These are phyloP conservation scores for Metschnikowia borealis DNA, from an alignment of 805 yeast species.

Conservation along the genomic window DNA sequence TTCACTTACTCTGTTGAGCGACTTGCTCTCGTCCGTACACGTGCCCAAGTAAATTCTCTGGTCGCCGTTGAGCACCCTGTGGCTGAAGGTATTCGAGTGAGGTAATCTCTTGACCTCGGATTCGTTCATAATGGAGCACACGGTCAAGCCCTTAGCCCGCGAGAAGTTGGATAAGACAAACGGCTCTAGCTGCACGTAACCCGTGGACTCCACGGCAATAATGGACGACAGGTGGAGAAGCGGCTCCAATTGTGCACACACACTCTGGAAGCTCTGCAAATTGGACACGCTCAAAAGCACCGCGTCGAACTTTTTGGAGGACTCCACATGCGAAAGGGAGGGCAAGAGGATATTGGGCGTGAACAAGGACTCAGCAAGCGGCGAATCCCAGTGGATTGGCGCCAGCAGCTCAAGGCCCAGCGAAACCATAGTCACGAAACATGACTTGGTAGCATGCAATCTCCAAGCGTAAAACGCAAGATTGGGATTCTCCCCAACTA, in stretches of 20 bases:
- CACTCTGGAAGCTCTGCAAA: conserved; percentile 37
- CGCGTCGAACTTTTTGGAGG: conserved; percentile 26
- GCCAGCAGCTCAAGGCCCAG: conserved; percentile 19
- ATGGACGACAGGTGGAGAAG: conserved; percentile 39
- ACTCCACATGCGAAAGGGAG: conserved; percentile 14
- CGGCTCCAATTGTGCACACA: conserved; percentile 23
- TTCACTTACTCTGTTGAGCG: conserved; percentile 9
- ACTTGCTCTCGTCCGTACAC: conserved; percentile 16
- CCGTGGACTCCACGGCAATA: conserved; percentile 64
- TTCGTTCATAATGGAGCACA: conserved; percentile 60
- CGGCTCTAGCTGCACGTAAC: conserved; percentile 69
- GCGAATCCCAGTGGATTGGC: conserved; percentile 20
- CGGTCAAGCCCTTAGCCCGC: conserved; percentile 27
- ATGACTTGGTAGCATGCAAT: conserved; percentile 40
- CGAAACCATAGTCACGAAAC: conserved; percentile 38
- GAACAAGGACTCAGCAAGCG: conserved; percentile 13
- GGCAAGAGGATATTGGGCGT: conserved; percentile 17
- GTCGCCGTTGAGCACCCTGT: conserved; percentile 31
- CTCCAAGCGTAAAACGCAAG: conserved; percentile 59
- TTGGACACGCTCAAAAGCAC: conserved; percentile 33
- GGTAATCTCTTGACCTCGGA: conserved; percentile 46
- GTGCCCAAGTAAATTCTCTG: conserved; percentile 44
- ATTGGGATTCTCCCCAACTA: conserved; percentile 56
- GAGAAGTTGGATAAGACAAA: conserved; percentile 48
- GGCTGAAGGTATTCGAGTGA: conserved; percentile 22